Percentiles rank a stretch among this genome's conserved stretches.
Conservation (phyloP, 163 green algal genomes). For the Coccomyxa subellipsoidea region DNA sequence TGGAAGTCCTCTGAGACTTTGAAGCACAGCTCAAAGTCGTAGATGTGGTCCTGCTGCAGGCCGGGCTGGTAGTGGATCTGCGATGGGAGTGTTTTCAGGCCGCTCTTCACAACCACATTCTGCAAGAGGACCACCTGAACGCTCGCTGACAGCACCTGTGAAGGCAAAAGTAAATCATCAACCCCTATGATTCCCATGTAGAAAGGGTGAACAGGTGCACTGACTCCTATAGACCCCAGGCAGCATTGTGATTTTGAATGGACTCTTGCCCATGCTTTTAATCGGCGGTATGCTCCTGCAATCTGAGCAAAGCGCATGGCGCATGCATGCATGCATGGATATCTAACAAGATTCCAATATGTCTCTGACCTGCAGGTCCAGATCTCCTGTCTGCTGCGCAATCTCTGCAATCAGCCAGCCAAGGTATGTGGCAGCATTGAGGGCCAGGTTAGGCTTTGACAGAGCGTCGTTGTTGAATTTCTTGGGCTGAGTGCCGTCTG, state of each 20-base stretch:
- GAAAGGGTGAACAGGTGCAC: not conserved
- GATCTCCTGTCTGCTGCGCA: not conserved
- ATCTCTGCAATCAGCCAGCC: not conserved
- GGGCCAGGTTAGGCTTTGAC: not conserved
- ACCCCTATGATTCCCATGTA: not conserved
- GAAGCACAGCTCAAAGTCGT: not conserved
- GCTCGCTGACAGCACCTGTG: not conserved
- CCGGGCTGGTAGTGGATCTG: not conserved
- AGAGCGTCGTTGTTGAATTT: not conserved
- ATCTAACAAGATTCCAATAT: not conserved
- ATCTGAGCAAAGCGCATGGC: not conserved
- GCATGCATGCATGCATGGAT: not conserved
- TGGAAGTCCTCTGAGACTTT: not conserved
- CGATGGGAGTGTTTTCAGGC: not conserved
- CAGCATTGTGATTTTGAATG: not conserved
- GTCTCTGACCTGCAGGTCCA: not conserved
- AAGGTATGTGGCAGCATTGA: not conserved
- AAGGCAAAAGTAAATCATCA: not conserved
- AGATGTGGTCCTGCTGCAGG: slow-evolving; percentile 2
- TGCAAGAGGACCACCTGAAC: not conserved
- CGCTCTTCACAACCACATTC: not conserved
- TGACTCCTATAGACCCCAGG: not conserved
- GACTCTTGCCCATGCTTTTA: not conserved
- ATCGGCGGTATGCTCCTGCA: too few species aligned
- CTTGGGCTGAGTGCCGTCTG: not conserved